Conservation (phyloP, 441 rosid species). For the Populus hybrid region DNA sequence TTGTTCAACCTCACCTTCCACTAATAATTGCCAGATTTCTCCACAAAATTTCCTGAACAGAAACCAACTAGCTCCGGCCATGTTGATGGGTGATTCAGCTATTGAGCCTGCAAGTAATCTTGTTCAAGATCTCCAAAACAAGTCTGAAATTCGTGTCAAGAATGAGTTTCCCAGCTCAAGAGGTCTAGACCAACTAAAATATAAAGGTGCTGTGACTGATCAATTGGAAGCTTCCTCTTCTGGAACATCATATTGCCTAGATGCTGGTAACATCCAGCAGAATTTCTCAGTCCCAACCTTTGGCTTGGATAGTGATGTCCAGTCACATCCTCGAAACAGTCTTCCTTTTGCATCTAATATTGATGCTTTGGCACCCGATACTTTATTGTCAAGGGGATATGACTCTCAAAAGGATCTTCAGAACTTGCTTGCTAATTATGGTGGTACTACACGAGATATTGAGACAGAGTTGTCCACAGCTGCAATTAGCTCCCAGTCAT, state of each 20-base stretch:
- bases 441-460: conserved; percentile 71
- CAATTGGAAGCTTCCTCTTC: conserved; percentile 92
- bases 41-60: conserved; percentile 62
- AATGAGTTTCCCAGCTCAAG: conserved; percentile 57
- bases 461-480: conserved; percentile 94
- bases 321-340: conserved; percentile 62
- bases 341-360: conserved; percentile 64
- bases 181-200: conserved; percentile 58
- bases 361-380: conserved; percentile 70
- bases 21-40: conserved; percentile 78
- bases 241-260: conserved; percentile 89
- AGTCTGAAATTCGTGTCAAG: conserved; percentile 55
- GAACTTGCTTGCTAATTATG: conserved; percentile 80
- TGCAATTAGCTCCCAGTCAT: conserved; percentile 85
- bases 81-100: conserved; percentile 48
- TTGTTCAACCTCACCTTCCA: conserved; percentile 91
- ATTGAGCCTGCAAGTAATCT: conserved; percentile 56
- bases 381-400: conserved; percentile 67
- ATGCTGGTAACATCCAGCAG: conserved; percentile 67
- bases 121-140: conserved; percentile 66
- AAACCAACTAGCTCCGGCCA: conserved; percentile 60
- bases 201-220: conserved; percentile 61
- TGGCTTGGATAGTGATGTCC: conserved; percentile 75
- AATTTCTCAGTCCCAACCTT: conserved; percentile 64
- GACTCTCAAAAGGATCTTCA: conserved; percentile 95